These are phyloP conservation scores for Jasminum sambac DNA, from an alignment of 257 asterid species.

Conservation along the genomic window DNA sequence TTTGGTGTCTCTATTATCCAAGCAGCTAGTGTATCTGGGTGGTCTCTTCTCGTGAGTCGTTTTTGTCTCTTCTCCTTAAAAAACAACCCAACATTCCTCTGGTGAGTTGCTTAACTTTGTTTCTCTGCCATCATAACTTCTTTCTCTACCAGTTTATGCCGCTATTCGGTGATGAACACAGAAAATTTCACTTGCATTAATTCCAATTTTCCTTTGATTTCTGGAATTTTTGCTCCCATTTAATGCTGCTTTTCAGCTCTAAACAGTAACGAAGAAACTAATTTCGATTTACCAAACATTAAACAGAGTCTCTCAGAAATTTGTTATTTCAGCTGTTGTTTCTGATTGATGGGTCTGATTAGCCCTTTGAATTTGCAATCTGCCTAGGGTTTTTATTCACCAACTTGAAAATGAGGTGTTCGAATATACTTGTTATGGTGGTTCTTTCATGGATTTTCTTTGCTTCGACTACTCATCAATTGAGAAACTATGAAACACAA, in stretches of 20 bases:
- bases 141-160: slow-evolving; percentile 21
- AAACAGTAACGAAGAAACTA: neutral
- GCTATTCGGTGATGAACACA: neutral
- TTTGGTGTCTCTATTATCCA: slow-evolving; percentile 27
- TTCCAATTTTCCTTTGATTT: neutral
- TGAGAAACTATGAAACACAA: slow-evolving; percentile 65
- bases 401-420: slow-evolving; percentile 45
- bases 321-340: slow-evolving; percentile 10
- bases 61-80: slow-evolving; percentile 15
- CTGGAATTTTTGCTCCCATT: slow-evolving; percentile 1
- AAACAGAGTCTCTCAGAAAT: neutral
- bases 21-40: neutral
- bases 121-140: slow-evolving; percentile 16
- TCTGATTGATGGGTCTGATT: slow-evolving; percentile 8
- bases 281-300: neutral
- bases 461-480: slow-evolving; percentile 48
- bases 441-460: slow-evolving; percentile 50
- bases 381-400: slow-evolving; percentile 33
- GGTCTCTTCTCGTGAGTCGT: neutral
- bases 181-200: neutral
- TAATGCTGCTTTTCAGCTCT: neutral
- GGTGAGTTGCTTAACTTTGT: slow-evolving; percentile 21
- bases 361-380: slow-evolving; percentile 19
- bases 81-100: slow-evolving; percentile 26
- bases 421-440: slow-evolving; percentile 26